Evolutionary conservation across 331 rosid species (phyloP).

Genomic region (Quercus phellos): DNA sequence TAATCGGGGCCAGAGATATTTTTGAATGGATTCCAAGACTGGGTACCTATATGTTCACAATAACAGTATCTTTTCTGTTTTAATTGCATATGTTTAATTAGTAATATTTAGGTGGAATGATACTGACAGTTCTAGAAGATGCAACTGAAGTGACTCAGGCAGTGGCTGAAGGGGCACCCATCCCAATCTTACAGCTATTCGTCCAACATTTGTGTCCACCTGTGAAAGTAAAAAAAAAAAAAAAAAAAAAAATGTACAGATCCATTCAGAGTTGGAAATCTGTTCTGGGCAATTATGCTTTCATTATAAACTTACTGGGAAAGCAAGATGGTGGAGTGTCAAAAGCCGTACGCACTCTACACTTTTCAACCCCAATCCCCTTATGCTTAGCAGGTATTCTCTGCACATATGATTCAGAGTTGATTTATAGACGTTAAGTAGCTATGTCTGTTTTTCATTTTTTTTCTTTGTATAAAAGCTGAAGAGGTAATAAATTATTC

Average conservation of each 20-base stretch:
- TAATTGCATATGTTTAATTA: slow-evolving; percentile 7
- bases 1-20: slow-evolving; percentile 96
- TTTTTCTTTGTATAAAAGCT: background rate
- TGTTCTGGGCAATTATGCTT: slow-evolving; percentile 10
- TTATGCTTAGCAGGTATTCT: slow-evolving; percentile 88
- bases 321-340: slow-evolving; percentile 98
- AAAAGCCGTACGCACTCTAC: slow-evolving; percentile 98
- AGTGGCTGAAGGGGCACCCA: slow-evolving; percentile 99
- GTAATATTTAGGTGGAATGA: slow-evolving; percentile 19
- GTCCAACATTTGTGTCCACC: slow-evolving; percentile 99
- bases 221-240: slow-evolving; percentile 28
- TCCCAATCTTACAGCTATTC: slow-evolving; percentile 96
- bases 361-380: slow-evolving; percentile 93
- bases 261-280: slow-evolving; percentile 9
- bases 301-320: slow-evolving; percentile 74
- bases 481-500: background rate
- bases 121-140: slow-evolving; percentile 94
- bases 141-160: slow-evolving; percentile 97
- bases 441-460: background rate
- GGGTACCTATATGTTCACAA: slow-evolving; percentile 72
- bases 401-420: slow-evolving; percentile 39
- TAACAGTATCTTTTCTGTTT: slow-evolving; percentile 27
- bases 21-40: slow-evolving; percentile 88
- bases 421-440: slow-evolving; percentile 4
- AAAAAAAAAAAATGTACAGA: background rate